Percentiles rank a stretch among this genome's conserved stretches.
Conservation (phyloP, 495 filamentous ascomycete genomes). For the Halenospora varia region DNA sequence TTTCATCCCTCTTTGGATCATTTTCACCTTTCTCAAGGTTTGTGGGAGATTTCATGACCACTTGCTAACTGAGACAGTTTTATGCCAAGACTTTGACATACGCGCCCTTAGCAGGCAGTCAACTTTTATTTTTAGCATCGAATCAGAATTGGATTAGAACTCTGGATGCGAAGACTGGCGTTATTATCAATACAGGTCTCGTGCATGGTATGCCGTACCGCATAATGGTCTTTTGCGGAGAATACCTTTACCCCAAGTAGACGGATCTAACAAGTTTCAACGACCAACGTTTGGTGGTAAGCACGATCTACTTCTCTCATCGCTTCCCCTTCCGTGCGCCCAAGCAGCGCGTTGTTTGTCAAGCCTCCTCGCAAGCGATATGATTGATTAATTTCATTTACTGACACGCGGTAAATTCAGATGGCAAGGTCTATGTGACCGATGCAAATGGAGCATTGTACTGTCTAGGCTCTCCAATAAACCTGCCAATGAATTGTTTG, state of each 20-base stretch:
- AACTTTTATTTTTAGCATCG: conserved; percentile 32
- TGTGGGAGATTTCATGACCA: no score
- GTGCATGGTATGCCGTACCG: conserved; percentile 26
- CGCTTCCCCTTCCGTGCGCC: no score
- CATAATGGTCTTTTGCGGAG: conserved; percentile 27
- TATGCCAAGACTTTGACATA: conserved; percentile 36
- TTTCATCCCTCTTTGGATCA: no score
- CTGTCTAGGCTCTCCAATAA: conserved; percentile 31
- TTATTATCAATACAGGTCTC: conserved; percentile 23
- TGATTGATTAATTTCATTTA: background rate
- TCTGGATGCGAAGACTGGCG: conserved; percentile 31
- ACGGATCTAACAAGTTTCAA: conserved; percentile 35
- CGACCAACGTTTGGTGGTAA: conserved; percentile 34
- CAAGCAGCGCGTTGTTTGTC: no score
- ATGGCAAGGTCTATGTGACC: background rate
- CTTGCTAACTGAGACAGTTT: conserved; percentile 1
- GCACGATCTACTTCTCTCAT: background rate
- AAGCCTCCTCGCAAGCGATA: background rate
- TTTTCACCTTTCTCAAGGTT: no score
- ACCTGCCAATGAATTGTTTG: conserved; percentile 33
- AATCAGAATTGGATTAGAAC: conserved; percentile 32
- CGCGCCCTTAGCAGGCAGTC: conserved; percentile 20
- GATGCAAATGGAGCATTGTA: background rate
- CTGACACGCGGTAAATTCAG: background rate
- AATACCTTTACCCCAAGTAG: conserved; percentile 28